Conservation (phyloP, 2,329 filamentous ascomycete genomes). For the Domatiomyces catenatus region DNA sequence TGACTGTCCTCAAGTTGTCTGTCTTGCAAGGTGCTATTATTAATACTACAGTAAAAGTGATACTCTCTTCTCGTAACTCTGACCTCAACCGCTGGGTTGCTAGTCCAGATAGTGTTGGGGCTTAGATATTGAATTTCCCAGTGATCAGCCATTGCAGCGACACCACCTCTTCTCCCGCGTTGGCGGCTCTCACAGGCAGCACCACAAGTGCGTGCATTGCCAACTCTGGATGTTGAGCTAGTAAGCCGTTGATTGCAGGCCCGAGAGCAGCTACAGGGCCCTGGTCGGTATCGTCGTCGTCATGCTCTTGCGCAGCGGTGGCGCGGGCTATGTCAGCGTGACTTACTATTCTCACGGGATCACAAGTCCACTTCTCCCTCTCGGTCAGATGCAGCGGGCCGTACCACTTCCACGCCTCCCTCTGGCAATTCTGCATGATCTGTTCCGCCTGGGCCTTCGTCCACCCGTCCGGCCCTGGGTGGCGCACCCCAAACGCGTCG, state of each 20-base stretch:
- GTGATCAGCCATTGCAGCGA: neutral
- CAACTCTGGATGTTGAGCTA: too few relatives aligned
- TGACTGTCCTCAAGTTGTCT: too few relatives aligned
- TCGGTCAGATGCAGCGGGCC: conserved; percentile 4
- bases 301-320: too few relatives aligned
- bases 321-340: too few relatives aligned
- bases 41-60: too few relatives aligned
- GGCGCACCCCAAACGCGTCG: too few relatives aligned
- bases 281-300: neutral
- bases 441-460: conserved; percentile 1
- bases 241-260: neutral
- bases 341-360: neutral
- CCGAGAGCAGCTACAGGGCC: neutral
- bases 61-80: too few relatives aligned
- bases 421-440: conserved; percentile 2
- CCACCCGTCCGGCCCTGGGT: neutral
- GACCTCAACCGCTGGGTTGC: too few relatives aligned
- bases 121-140: neutral
- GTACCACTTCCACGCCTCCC: conserved; percentile 5
- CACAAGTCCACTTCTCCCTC: conserved; percentile 5
- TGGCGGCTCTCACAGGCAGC: neutral
- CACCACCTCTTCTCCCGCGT: neutral
- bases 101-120: too few relatives aligned
- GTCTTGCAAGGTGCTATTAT: too few relatives aligned
- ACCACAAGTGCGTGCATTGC: neutral